Conservation (phyloP, 352 stramenopile genomes). For the Phytophthora aleatoria region DNA sequence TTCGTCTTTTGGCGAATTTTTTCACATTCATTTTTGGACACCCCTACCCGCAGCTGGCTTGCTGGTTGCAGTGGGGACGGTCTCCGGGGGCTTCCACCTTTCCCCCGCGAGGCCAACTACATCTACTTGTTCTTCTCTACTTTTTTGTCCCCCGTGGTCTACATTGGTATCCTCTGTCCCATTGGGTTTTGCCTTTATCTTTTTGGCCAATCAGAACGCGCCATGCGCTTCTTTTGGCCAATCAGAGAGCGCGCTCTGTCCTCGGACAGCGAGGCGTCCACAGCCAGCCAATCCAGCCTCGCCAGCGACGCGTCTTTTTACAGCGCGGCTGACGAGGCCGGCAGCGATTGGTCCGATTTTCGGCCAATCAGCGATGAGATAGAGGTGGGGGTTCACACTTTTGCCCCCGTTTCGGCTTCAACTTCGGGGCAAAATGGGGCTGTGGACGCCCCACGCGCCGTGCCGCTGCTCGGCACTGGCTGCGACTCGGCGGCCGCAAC, state of each 20-base stretch:
- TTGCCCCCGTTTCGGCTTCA: constrained; percentile 5
- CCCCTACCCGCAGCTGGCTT: constrained; percentile 5
- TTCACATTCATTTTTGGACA: constrained; percentile 88
- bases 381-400: constrained; percentile 1
- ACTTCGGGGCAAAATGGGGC: background rate
- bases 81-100: constrained; percentile 23
- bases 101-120: constrained; percentile 6
- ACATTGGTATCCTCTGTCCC: too few relatives aligned
- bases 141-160: background rate
- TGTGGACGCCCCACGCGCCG: constrained; percentile 1
- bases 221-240: constrained; percentile 10
- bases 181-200: background rate
- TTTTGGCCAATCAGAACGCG: constrained; percentile 8
- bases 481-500: background rate
- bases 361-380: background rate
- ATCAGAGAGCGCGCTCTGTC: constrained; percentile 5
- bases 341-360: background rate
- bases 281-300: constrained; percentile 11
- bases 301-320: constrained; percentile 19
- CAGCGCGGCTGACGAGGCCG: background rate
- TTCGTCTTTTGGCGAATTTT: constrained; percentile 65
- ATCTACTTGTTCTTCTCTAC: background rate
- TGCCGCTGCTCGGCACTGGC: background rate
- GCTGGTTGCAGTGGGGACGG: constrained; percentile 4
- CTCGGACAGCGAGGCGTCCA: constrained; percentile 11